phyloP scores from a whole-genome alignment of 164 flowering plant genomes.

The Kingdonia uniflora region DNA sequence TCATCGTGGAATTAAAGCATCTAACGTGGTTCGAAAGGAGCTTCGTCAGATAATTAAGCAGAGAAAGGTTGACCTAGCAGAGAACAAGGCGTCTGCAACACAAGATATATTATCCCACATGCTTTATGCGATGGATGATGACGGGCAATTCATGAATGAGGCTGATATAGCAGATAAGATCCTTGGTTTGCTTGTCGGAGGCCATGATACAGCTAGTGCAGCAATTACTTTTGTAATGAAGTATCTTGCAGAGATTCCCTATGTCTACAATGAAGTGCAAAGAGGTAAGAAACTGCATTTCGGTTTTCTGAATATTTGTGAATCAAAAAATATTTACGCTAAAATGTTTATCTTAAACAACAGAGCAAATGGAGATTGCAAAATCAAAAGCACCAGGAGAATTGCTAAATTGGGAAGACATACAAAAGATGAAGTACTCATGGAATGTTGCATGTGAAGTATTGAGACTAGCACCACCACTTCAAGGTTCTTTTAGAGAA shows the following conservation, averaged over 20 bases:
- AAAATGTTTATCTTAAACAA: background rate
- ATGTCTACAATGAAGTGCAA: conserved; percentile 12
- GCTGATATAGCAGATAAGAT: too few relatives aligned
- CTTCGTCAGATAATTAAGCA: background rate
- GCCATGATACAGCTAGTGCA: conserved; percentile 47
- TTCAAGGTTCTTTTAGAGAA: too few relatives aligned
- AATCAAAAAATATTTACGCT: background rate
- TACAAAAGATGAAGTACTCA: too few relatives aligned
- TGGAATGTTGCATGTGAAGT: too few relatives aligned
- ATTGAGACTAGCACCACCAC: conserved; percentile 13
- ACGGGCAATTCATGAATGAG: too few relatives aligned
- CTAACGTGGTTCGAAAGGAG: conserved; percentile 18
- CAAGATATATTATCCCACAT: conserved; percentile 14
- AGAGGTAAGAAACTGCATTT: conserved; percentile 12
- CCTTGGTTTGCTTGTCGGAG: conserved; percentile 43
- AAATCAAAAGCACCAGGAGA: too few relatives aligned
- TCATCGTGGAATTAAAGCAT: conserved; percentile 5
- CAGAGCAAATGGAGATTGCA: too few relatives aligned
- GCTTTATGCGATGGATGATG: conserved; percentile 33
- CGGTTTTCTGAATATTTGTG: too few relatives aligned
- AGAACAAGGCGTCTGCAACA: too few relatives aligned
- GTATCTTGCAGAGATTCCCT: too few relatives aligned
- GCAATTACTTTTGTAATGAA: conserved; percentile 33
- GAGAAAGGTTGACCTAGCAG: conserved; percentile 10
- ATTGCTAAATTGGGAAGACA: too few relatives aligned